Base-by-base conservation (phyloP, 495 filamentous ascomycete genomes). In the Penicillium cataractarum region DNA sequence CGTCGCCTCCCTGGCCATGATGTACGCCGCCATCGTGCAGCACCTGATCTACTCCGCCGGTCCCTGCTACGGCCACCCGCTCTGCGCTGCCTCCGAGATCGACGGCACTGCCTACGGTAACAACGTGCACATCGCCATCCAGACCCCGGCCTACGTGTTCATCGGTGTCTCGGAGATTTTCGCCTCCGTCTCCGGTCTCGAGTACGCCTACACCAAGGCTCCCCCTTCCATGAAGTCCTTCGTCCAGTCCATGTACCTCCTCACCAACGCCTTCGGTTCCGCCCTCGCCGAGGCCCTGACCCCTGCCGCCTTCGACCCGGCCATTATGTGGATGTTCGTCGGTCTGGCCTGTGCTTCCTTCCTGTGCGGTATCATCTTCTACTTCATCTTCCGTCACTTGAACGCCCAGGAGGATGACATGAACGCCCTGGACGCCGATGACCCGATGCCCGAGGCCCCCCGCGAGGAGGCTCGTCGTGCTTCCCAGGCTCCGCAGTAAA, bases 191-290 rank as follows among this genome's bases (percentile, higher is more conserved):
- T 90, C 87, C 22, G 82, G 79, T 57, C 78, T 90, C 17, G 88
- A 90, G 71, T 92, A 93, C 68, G 92, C 91, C 32, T 93, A 89
- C 76, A 91, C 87, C 71, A 92, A 94, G 79, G 91, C 92, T 0
- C 92, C 92, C 7, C 85, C 84, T 65, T 90, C 87, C 68, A 92
- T 94, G 89, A 86, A 89, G 54, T 90, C 88, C n/a, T 86, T 93
- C 65, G 89, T 93, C 57, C 87, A 87, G 65, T 84, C 88, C 1
- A 80, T 92, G 71, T 88, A 85, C 71, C 84, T 92, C 50, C 90
- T 93, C 71, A 88, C 86, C 68, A 88, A 83, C 60, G 91, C 90
- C 22, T 84, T 93, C 69, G 84, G 86, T 2, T 82, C 87, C 48
- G 90, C 90, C 46, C 78, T 95, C 49, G 88, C 87, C 49, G 83